Evolutionary conservation across 202 grass and related monocot species (phyloP), one percentile per base, ranked within the genome.

Genomic region (Digitaria exilis): DNA sequence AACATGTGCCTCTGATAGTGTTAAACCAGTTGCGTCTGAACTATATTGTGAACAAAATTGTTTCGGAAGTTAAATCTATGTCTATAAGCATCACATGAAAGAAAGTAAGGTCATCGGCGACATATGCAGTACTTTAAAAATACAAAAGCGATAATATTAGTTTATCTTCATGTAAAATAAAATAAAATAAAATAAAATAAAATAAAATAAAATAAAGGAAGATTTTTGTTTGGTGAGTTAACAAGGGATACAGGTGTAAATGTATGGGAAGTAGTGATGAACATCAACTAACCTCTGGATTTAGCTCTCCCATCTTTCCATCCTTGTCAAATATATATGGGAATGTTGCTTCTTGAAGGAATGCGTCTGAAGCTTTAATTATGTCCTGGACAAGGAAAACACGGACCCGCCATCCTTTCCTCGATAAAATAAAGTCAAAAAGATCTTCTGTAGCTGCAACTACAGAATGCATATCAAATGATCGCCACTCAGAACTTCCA

Each of bases 361-460:
- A 98, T 3, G 80, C 88, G 41, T 95, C 89, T 22, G 90, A 82
- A 64, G 92, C 90, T 66, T 91, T 91, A 63, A 98, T 21, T 60
- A 98, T 95, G 68, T 98, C 95, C 84, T 95, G 95, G 59, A 95
- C 77, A 50, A 98, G 90, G 52, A 98, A 98, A 87, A 98, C 87
- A 72, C 92, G 92, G 72, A 98, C 90, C 59, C 92, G 93, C 92
- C 92, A 95, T 60, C 95, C 95, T 90, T 95, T 98, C 51, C 88
- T 88, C 3, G 92, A 98, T 71, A 98, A 87, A 85, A 98, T 90
- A 77, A 98, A 98, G 67, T 73, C 31, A 79, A 98, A 83, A 55
- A 98, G 85, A 78, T 98, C 95, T 87, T 98, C 95, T 88, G 95
- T 98, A 30, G 90, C 89, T 69, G 90, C 89, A 87, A 98, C 85